A percentile compares a stretch with the other conserved stretches of the same genome.
Evolutionary conservation across 2,329 filamentous ascomycete species (phyloP).

Genomic region (Ceratocystis destructans): DNA sequence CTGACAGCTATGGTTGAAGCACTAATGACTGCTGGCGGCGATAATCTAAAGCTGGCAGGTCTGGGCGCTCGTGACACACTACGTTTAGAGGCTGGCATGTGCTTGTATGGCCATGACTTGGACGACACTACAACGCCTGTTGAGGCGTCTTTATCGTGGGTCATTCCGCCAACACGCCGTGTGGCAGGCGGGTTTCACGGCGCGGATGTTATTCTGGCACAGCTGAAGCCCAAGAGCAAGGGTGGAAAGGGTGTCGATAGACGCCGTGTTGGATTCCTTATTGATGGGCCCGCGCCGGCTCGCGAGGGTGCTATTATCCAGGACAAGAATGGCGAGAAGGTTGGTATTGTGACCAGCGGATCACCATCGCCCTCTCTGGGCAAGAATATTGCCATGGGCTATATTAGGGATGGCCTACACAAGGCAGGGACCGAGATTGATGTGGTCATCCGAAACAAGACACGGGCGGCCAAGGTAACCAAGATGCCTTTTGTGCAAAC

Average conservation of each 20-base stretch:
- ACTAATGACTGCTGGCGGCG: constrained; percentile 51
- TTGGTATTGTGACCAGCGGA: constrained; percentile 78
- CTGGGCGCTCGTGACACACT: constrained; percentile 85
- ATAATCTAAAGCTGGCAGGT: constrained; percentile 62
- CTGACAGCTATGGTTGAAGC: constrained; percentile 45
- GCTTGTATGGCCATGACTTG: constrained; percentile 97
- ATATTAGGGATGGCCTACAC: constrained; percentile 66
- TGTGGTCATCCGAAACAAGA: constrained; percentile 63
- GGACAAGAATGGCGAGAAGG: constrained; percentile 45
- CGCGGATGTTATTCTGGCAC: constrained; percentile 58
- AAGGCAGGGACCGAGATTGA: constrained; percentile 72
- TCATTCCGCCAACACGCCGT: constrained; percentile 67
- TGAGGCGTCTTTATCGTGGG: constrained; percentile 53
- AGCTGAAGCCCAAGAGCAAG: constrained; percentile 60
- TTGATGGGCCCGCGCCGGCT: constrained; percentile 69
- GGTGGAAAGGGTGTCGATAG: constrained; percentile 56
- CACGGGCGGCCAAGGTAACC: constrained; percentile 58
- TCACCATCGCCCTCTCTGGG: constrained; percentile 75
- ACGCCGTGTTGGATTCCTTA: constrained; percentile 65
- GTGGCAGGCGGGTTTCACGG: constrained; percentile 67
- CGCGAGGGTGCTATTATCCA: constrained; percentile 77
- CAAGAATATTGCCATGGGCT: constrained; percentile 94
- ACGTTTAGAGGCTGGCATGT: constrained; percentile 93
- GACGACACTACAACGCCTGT: constrained; percentile 57
- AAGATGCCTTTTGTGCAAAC: constrained; percentile 82